Base-by-base conservation (phyloP, 768 basidiomycete species). In the Mycena indigotica region DNA sequence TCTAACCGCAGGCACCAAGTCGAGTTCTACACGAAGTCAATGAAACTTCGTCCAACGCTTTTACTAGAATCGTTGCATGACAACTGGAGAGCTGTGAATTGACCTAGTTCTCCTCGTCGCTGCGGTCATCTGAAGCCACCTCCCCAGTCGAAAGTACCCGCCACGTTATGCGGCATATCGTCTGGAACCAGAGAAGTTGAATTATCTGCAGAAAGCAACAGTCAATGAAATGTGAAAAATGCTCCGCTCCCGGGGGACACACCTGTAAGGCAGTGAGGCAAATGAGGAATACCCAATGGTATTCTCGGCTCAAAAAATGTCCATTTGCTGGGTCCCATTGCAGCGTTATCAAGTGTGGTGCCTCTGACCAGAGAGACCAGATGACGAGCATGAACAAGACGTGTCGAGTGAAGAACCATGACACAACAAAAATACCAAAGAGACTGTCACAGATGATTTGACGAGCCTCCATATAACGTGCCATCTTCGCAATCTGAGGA, bases 351-450 rank as follows among this genome's bases (percentile, higher is more conserved):
- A 83, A 66, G 0, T 60, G 66, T 2, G 82, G 80, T 1, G 74
- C 65, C 54, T 92, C 86, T 58, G 76, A 67, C 55, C 80, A 78
- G 15, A 80, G 72, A 10, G 87, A 88, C 57, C 79, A 75, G 62
- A 97, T 87, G 59, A 88, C 84, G 53, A 86, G 69, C 41, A 83
- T 67, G 76, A 95, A 95, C 15, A 95, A 79, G 62, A 92, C 72
- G 67, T 98, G 93, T 44, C 97, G 86, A 2, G 95, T 95, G 25
- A 93, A 68, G 60, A 97, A 77, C 97, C 97, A 99, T 10, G 90
- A 90, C 21, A 95, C 51, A 67, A 98, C 80, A 79, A 96, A 99
- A 61, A 81, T 66, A 28, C 77, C 89, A 68, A 99, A 98, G 0
- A 83, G 81, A 24, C 75, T 65, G 71, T 98, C 95, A 53, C 89